Evolutionary conservation across 331 rosid genomes (phyloP).

Genomic region (Dryas integrifolia): DNA sequence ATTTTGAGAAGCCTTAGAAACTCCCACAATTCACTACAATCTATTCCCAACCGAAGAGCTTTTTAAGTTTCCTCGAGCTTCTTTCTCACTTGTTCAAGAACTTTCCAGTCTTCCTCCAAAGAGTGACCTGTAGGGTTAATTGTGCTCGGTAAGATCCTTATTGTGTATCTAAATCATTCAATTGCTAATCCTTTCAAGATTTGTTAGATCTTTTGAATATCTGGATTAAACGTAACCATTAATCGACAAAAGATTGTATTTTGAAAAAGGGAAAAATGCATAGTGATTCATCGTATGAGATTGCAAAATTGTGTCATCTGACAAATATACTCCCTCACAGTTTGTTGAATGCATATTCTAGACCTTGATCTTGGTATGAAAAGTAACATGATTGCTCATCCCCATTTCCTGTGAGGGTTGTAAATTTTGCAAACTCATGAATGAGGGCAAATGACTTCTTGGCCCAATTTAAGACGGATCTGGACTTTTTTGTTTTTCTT

Average conservation of each 20-base stretch:
- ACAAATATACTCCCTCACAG: neutral
- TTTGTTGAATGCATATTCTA: neutral
- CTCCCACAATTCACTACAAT: no score
- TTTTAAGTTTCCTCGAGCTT: conserved; percentile 2
- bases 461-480: neutral
- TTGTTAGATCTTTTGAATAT: neutral
- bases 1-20: no score
- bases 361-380: neutral
- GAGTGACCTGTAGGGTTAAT: neutral
- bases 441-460: neutral
- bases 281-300: conserved; percentile 5
- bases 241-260: neutral
- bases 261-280: neutral
- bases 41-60: neutral
- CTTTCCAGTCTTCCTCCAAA: conserved; percentile 1
- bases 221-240: neutral
- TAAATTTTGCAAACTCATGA: neutral
- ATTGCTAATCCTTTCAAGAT: neutral
- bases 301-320: neutral
- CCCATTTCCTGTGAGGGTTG: neutral
- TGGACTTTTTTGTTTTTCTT: neutral
- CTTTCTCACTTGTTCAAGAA: neutral
- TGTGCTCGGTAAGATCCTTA: conserved; percentile 10
- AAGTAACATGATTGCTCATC: neutral
- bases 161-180: neutral